Evolutionary conservation across 2,329 filamentous ascomycete species (phyloP).

Genomic region (Aspergillus carbonarius): DNA sequence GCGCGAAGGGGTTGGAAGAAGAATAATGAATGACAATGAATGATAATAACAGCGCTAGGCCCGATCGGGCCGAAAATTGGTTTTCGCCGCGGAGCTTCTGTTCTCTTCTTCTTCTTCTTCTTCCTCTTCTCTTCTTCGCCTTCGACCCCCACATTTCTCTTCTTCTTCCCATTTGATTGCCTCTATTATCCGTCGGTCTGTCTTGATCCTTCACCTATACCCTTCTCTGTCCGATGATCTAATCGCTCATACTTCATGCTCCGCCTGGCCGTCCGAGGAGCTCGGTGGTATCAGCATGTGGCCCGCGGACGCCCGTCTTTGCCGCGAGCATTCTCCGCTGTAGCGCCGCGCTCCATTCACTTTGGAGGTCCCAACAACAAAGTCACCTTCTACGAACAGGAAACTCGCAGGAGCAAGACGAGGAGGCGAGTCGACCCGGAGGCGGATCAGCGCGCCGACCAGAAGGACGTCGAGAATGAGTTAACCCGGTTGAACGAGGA

Average conservation of each 20-base stretch:
- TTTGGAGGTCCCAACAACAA: constrained; percentile 42
- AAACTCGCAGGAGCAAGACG: constrained; percentile 35
- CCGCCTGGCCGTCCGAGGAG: constrained; percentile 44
- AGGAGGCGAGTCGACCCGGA: constrained; percentile 40
- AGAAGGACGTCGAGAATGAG: constrained; percentile 37
- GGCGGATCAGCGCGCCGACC: constrained; percentile 39
- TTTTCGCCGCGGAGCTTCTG: constrained; percentile 25
- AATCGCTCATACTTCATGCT: constrained; percentile 41
- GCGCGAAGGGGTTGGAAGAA: not conserved
- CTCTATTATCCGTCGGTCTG: not conserved
- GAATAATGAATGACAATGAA: not conserved
- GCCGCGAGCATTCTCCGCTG: constrained; percentile 33
- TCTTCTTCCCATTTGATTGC: not conserved
- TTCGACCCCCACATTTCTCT: not conserved
- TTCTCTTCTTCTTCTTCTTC: constrained; percentile 1
- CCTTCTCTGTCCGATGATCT: constrained; percentile 32
- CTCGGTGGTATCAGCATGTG: constrained; percentile 46
- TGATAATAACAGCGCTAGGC: too few species aligned
- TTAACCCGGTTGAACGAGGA: constrained; percentile 43
- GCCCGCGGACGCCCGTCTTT: constrained; percentile 34
- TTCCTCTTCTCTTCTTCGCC: not conserved
- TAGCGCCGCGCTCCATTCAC: constrained; percentile 30
- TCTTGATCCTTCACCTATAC: not conserved
- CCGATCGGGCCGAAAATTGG: constrained; percentile 27
- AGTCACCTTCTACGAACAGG: constrained; percentile 46